phyloP scores from a whole-genome alignment of 140 eudicot species.

The Erigeron philadelphicus region DNA sequence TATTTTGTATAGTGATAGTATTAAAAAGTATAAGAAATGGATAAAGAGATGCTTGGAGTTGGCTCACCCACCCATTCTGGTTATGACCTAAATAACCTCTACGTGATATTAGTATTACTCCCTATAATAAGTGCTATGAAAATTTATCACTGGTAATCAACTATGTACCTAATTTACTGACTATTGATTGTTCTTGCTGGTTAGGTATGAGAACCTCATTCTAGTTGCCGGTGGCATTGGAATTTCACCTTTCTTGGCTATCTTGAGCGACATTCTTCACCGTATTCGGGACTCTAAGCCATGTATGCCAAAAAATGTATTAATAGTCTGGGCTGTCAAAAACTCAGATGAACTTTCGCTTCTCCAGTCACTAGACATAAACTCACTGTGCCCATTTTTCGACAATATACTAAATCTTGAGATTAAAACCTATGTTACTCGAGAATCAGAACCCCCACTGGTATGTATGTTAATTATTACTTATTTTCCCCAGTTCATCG shows the following conservation, averaged over 20 bases:
- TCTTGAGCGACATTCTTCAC: slow-evolving; percentile 71
- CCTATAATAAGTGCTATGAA: neutral
- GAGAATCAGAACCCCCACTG: slow-evolving; percentile 69
- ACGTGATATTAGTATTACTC: neutral
- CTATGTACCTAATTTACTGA: neutral
- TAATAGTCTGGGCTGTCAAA: slow-evolving; percentile 83
- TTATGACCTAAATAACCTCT: neutral
- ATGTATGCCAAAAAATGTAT: slow-evolving; percentile 63
- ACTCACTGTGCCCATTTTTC: slow-evolving; percentile 62
- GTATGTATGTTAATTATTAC: slow-evolving; percentile 29
- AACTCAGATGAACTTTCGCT: slow-evolving; percentile 81
- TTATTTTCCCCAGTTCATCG: neutral
- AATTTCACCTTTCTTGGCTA: slow-evolving; percentile 82
- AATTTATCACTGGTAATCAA: neutral
- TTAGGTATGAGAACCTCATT: slow-evolving; percentile 79
- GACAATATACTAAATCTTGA: slow-evolving; percentile 61
- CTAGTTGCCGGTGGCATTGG: slow-evolving; percentile 97
- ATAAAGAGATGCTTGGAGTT: no score
- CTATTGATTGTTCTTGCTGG: neutral
- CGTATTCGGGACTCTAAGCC: slow-evolving; percentile 52
- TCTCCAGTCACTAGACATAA: slow-evolving; percentile 56
- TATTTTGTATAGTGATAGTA: no score
- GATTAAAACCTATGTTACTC: slow-evolving; percentile 79
- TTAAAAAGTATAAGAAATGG: no score
- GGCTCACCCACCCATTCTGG: no score